Evolutionary conservation across 2,329 filamentous ascomycete species (phyloP), one percentile per base, ranked within the genome.

Genomic region (Orbilia oligospora): DNA sequence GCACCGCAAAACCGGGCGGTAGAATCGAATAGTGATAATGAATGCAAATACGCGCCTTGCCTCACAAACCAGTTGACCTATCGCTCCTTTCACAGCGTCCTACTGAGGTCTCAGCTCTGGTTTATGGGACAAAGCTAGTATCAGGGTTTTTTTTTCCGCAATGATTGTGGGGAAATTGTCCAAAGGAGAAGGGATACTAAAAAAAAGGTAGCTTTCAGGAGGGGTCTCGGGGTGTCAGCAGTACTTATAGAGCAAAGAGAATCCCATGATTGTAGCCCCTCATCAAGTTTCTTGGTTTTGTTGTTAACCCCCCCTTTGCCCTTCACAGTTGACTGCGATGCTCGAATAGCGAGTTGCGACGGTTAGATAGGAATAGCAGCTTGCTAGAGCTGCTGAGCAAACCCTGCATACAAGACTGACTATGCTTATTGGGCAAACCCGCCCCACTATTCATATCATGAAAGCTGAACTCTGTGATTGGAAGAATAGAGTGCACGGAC

Each of bases 101-200:
- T 1, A 36, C 33, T 36, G 27, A 36, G n/a, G n/a, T n/a, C n/a
- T n/a, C 33, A 36, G 4, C 38, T 18, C 33, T 58, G 18, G 55
- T 58, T 58, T 58, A 41, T 18, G 3, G 55, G 55, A 58, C 30
- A 58, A 58, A 58, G 51, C 51, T 58, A 16, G 3, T 38, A 41
- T 58, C 10, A n/a, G 3, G 12, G 38, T n/a, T 44, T 2, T 44
- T n/a, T n/a, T 44, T 2, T 44, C 12, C 4, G 14, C 38, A 44
- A 44, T 14, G 51, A 56, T 8, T n/a, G 49, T 27, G 9, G 33
- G 33, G 9, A 36, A 36, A 8, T 12, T 36, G 5, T 36, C 33
- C 33, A 8, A 36, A 9, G 33, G 10, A 36, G 33, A 36, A 36
- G 33, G 33, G 9, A 36, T 36, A 6, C 8, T 1, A 36, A 36